These are phyloP conservation scores for Solanum sitiens DNA, from an alignment of 257 asterid species.

Conservation along the genomic window DNA sequence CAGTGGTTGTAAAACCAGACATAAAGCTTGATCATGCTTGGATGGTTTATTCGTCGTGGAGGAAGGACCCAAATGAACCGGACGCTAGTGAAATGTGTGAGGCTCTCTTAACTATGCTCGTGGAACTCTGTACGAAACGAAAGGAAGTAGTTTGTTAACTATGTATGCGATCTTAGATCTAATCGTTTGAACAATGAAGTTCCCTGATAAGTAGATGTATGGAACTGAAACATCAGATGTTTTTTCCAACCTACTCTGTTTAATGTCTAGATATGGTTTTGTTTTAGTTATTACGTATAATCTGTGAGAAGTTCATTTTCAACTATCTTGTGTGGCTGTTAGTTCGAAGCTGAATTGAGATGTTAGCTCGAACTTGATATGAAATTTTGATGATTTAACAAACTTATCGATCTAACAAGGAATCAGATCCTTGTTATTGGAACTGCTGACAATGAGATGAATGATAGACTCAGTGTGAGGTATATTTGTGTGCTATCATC, in stretches of 20 bases:
- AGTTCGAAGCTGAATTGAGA: no score
- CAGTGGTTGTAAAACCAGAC: slow-evolving; percentile 67
- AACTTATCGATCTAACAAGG: no score
- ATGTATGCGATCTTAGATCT: background rate
- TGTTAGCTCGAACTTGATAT: no score
- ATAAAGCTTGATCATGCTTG: slow-evolving; percentile 80
- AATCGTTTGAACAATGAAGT: background rate
- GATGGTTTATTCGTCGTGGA: slow-evolving; percentile 92
- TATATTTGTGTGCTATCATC: no score
- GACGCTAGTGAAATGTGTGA: slow-evolving; percentile 78
- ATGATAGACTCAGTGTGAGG: no score
- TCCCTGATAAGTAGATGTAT: background rate
- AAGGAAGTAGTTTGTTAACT: background rate
- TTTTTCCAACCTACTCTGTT: background rate
- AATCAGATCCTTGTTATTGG: no score
- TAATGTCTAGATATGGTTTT: background rate
- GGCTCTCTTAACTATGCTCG: slow-evolving; percentile 68
- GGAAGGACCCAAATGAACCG: slow-evolving; percentile 36
- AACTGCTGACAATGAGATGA: no score
- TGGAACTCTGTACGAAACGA: slow-evolving; percentile 41
- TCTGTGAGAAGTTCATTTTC: background rate
- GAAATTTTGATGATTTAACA: no score
- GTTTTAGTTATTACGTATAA: background rate
- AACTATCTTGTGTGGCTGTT: background rate
- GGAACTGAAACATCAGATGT: background rate